Percentiles rank a stretch among this genome's conserved stretches.
These are phyloP conservation scores for Mercurialis annua DNA, from an alignment of 345 rosid species.

Conservation along the genomic window DNA sequence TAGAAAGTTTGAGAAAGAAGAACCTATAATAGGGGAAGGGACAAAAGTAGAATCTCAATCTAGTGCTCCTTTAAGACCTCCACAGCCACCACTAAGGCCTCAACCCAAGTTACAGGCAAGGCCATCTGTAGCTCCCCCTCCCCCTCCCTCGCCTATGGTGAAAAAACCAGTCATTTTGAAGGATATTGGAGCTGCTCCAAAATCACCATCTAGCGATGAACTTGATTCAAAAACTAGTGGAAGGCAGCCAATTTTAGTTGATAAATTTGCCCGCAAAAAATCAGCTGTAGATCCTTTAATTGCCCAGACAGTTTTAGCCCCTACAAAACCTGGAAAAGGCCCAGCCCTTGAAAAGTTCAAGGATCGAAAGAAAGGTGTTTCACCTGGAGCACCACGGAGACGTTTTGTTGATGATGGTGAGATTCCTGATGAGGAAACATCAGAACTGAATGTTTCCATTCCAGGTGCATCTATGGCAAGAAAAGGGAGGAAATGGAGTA, in stretches of 20 bases:
- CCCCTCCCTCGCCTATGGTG: constrained; percentile 48
- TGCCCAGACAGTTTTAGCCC: constrained; percentile 71
- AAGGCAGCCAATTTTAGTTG: constrained; percentile 82
- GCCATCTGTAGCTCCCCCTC: constrained; percentile 65
- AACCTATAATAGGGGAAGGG: constrained; percentile 29
- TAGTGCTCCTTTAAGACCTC: constrained; percentile 36
- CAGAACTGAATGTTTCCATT: constrained; percentile 53
- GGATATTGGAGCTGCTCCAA: constrained; percentile 72
- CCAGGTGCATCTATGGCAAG: constrained; percentile 56
- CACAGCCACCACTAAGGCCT: constrained; percentile 56
- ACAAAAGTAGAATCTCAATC: constrained; percentile 35
- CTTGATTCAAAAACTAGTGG: constrained; percentile 54
- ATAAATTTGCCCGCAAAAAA: constrained; percentile 86
- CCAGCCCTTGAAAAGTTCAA: constrained; percentile 66
- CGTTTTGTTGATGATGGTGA: constrained; percentile 47
- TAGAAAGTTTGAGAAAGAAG: constrained; percentile 26
- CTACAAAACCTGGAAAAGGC: constrained; percentile 69
- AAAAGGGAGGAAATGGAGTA: constrained; percentile 98
- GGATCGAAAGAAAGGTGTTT: constrained; percentile 60
- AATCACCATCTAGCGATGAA: constrained; percentile 35
- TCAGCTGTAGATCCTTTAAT: constrained; percentile 60
- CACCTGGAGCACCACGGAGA: constrained; percentile 56
- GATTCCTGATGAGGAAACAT: constrained; percentile 71
- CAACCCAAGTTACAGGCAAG: constrained; percentile 70
- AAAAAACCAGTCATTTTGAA: constrained; percentile 68